Base-by-base conservation (phyloP, 202 grass and related monocot genomes). In the Schoenoplectus tabernaemontani region DNA sequence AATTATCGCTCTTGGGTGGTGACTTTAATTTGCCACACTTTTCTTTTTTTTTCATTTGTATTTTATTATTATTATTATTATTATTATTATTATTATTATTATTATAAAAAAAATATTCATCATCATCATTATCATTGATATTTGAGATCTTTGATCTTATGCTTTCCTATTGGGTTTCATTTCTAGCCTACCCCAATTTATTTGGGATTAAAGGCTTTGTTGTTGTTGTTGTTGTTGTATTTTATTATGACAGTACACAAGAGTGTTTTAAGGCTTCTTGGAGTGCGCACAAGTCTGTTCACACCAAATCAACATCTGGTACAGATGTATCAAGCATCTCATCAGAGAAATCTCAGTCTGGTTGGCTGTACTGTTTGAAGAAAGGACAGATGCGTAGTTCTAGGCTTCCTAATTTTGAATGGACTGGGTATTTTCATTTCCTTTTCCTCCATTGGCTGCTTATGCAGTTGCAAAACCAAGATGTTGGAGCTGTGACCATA, bases 231-330 rank as follows among this genome's bases (percentile, higher is more conserved):
- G n/a, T n/a, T n/a, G n/a, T n/a, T n/a, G n/a, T n/a, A n/a, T n/a
- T 23, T 38, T 68, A 43, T 71, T 6, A 68, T 83, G 57, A 54
- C 86, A 99, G 96, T 39, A 85, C 96, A 13, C 96, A 95, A 81
- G 96, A 99, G 68, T 96, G 92, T 81, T 95, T 99, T 64, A 92
- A 82, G 88, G 88, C 86, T 81, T 84, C 88, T 80, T 99, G 96
- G 96, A 86, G 85, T 78, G 82, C 86, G 66, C 96, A 99, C 61
- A 99, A 95, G 84, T 91, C 88, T 79, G 81, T 93, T 9, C 96
- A 99, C 67, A 80, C 71, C 26, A 93, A 93, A 80, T 56, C 81
- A n/a, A 72, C 39, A 64, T 58, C 77, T 62, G 68, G 77, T 72
- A 82, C 19, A 19, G 58, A 57, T 77, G 30, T 8, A 19, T 77